A percentile compares a stretch with the other conserved stretches of the same genome.
Evolutionary conservation across 2,329 filamentous ascomycete genomes (phyloP).

Genomic region (Aspergillus chevalieri): DNA sequence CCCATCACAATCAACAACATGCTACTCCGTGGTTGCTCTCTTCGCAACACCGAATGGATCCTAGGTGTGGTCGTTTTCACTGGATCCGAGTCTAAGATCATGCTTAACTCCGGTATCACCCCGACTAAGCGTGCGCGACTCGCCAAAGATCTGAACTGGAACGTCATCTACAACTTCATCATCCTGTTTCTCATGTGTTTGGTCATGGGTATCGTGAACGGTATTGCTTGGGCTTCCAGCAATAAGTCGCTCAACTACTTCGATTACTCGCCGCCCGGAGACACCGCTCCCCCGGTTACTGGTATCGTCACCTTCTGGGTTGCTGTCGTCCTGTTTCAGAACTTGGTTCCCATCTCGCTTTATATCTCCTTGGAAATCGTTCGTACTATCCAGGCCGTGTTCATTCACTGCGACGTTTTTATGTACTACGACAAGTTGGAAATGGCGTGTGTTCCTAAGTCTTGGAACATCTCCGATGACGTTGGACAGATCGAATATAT

Average conservation of each 20-base stretch:
- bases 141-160: conserved; percentile 90
- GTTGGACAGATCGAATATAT: conserved; percentile 98
- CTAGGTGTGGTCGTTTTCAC: conserved; percentile 91
- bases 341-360: conserved; percentile 94
- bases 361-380: conserved; percentile 98
- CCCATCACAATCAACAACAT: conserved; percentile 93
- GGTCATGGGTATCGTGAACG: conserved; percentile 76
- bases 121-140: conserved; percentile 90
- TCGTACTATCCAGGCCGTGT: conserved; percentile 84
- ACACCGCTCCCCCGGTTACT: conserved; percentile 61
- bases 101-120: conserved; percentile 95
- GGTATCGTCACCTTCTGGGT: conserved; percentile 98
- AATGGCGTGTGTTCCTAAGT: conserved; percentile 92
- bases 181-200: conserved; percentile 87
- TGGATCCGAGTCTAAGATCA: conserved; percentile 95
- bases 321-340: conserved; percentile 90
- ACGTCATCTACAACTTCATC: conserved; percentile 93
- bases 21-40: conserved; percentile 82
- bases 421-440: conserved; percentile 98
- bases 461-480: conserved; percentile 98
- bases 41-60: conserved; percentile 94
- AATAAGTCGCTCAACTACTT: conserved; percentile 74
- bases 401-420: conserved; percentile 90
- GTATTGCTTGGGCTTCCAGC: conserved; percentile 68
- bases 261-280: conserved; percentile 77